phyloP scores from a whole-genome alignment of 495 filamentous ascomycete species.

The Penicillium samsonianum region DNA sequence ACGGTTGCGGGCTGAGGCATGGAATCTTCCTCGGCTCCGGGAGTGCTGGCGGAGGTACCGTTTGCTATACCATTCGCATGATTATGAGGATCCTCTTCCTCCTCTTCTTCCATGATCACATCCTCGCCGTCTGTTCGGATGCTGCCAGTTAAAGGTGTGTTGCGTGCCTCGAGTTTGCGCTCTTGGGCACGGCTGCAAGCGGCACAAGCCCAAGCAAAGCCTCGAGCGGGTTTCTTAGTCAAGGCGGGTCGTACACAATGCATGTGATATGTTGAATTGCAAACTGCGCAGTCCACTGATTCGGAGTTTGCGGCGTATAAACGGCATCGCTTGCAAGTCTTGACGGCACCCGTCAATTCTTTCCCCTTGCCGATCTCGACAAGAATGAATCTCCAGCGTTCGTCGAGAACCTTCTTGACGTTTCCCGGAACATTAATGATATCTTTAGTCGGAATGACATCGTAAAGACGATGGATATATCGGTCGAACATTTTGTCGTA shows the following conservation, averaged over 20 bases:
- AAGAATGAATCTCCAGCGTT: conserved; percentile 92
- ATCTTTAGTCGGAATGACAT: conserved; percentile 85
- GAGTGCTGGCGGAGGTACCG: conserved; percentile 59
- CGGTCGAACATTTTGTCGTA: conserved; percentile 97
- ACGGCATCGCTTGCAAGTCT: conserved; percentile 89
- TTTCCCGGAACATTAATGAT: conserved; percentile 95
- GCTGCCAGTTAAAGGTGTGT: conserved; percentile 69
- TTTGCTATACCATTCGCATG: conserved; percentile 45
- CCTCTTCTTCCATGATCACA: conserved; percentile 75
- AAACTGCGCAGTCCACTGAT: conserved; percentile 96
- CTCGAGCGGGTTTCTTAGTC: conserved; percentile 93
- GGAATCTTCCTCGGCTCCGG: conserved; percentile 52
- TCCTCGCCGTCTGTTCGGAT: conserved; percentile 67
- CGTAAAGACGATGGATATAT: conserved; percentile 97
- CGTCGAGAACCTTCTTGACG: conserved; percentile 92
- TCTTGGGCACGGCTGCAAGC: conserved; percentile 94
- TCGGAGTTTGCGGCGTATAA: conserved; percentile 92
- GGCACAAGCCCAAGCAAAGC: conserved; percentile 97
- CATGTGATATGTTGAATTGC: conserved; percentile 96
- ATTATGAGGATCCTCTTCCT: conserved; percentile 51
- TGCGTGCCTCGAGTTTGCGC: conserved; percentile 84
- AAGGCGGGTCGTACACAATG: conserved; percentile 91
- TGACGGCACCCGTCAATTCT: conserved; percentile 94
- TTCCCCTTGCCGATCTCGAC: conserved; percentile 90
- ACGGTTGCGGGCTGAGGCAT: conserved; percentile 72